Evolutionary conservation across 106 monocot genomes (phyloP), one percentile per base, ranked within the genome.

Genomic region (Amphibolis antarctica): DNA sequence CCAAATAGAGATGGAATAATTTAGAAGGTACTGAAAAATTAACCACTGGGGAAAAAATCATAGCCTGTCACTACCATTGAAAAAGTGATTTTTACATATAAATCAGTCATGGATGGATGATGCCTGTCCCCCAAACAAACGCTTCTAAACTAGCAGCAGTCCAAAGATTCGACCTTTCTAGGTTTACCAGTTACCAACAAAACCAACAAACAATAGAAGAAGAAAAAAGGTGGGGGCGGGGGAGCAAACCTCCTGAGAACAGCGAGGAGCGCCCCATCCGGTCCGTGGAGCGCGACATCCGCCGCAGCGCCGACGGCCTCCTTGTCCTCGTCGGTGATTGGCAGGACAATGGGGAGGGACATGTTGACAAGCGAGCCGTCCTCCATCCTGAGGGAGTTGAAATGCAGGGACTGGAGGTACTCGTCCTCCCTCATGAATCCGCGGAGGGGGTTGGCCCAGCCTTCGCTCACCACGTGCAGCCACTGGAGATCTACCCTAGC

Each of bases 361-460:
- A 96, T 96, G 71, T 96, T 96, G 42, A 89, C 96, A n/a, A 84
- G 14, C 15, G 78, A 71, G 4, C 96, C 89, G 19, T 84, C 86
- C 7, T 67, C 74, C 59, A 82, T 23, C 59, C 81, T 71, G 43
- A 96, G 58, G 36, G 74, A 80, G 70, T 90, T 86, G 78, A 96
- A 96, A 47, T 96, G 96, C 53, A 96, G 66, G 77, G 74, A 69
- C 84, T 96, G 89, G 66, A 96, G 65, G 71, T 96, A 96, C 84
- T 90, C 80, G 19, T 80, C 66, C 74, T 96, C 96, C 66, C 96
- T 67, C 96, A 96, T 96, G 76, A 96, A 96, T 62, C 96, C 96
- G 26, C 74, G 59, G 65, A 96, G 74, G 7, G 96, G 96, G 65
- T 86, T 96, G n/a, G 96, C 96, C 96, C 96, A 96, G 51, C 96